Conservation (phyloP, 768 basidiomycete species). For the Strobilomyces echinocephalus region DNA sequence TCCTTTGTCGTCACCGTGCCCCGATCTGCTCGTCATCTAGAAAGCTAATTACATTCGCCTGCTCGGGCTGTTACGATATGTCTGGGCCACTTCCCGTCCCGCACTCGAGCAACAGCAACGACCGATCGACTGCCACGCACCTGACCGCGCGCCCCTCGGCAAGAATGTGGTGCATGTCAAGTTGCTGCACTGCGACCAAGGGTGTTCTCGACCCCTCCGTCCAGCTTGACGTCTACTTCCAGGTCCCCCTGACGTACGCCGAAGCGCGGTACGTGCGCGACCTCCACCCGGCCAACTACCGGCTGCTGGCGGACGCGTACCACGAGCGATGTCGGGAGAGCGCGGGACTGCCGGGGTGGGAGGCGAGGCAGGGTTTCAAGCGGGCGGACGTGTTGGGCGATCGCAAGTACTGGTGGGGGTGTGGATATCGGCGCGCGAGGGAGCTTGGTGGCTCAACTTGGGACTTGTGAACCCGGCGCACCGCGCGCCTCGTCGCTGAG, state of each 20-base stretch:
- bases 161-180: no score
- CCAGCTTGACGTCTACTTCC: slow-evolving; percentile 49
- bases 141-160: no score
- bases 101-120: no score
- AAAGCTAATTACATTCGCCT: no score
- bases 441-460: slow-evolving; percentile 44
- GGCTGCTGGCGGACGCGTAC: slow-evolving; percentile 26
- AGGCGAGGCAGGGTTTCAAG: slow-evolving; percentile 37
- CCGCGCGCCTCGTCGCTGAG: slow-evolving; percentile 5
- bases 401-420: slow-evolving; percentile 40
- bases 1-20: no score
- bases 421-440: slow-evolving; percentile 29
- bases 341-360: slow-evolving; percentile 37
- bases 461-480: slow-evolving; percentile 32
- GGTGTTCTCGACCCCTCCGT: no score
- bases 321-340: slow-evolving; percentile 36
- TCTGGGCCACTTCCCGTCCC: no score
- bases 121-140: no score
- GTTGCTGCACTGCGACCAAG: no score
- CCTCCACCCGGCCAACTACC: slow-evolving; percentile 17
- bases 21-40: no score
- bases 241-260: slow-evolving; percentile 33
- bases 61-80: no score
- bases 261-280: slow-evolving; percentile 25
- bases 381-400: slow-evolving; percentile 50